Evolutionary conservation across 441 rosid genomes (phyloP).

Genomic region (Gossypium aridum): DNA sequence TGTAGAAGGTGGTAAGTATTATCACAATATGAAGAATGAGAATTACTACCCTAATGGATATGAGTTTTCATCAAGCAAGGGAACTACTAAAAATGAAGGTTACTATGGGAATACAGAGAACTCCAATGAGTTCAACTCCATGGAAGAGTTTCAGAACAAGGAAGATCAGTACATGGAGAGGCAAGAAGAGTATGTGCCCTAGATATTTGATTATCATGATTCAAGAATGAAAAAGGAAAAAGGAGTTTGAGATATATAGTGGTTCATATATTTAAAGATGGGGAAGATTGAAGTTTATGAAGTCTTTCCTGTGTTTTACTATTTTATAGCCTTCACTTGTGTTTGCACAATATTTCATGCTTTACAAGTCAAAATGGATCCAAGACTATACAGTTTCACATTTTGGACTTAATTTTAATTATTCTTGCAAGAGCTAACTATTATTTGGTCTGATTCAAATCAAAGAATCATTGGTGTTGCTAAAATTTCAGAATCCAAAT

Average conservation of each 20-base stretch:
- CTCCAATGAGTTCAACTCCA: constrained; percentile 40
- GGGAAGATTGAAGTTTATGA: constrained; percentile 4
- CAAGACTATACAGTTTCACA: not conserved
- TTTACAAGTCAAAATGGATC: not conserved
- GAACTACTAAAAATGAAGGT: constrained; percentile 16
- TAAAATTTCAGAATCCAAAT: not conserved
- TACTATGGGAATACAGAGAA: constrained; percentile 19
- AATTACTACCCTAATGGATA: constrained; percentile 20
- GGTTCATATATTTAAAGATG: not conserved
- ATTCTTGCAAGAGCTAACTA: not conserved
- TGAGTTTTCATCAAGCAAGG: constrained; percentile 15
- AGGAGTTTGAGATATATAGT: not conserved
- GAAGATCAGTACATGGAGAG: constrained; percentile 29
- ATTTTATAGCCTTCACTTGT: not conserved
- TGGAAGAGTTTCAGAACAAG: constrained; percentile 44
- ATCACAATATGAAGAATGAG: constrained; percentile 23
- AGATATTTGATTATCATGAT: not conserved
- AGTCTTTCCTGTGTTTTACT: not conserved
- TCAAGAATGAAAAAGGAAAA: not conserved
- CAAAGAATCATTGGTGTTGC: not conserved
- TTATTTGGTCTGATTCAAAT: not conserved
- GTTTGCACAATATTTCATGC: not conserved
- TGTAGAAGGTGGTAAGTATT: constrained; percentile 55
- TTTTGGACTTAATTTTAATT: not conserved
- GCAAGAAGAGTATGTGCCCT: constrained; percentile 38